Base-by-base conservation (phyloP, 257 asterid genomes). In the Phtheirospermum japonicum region DNA sequence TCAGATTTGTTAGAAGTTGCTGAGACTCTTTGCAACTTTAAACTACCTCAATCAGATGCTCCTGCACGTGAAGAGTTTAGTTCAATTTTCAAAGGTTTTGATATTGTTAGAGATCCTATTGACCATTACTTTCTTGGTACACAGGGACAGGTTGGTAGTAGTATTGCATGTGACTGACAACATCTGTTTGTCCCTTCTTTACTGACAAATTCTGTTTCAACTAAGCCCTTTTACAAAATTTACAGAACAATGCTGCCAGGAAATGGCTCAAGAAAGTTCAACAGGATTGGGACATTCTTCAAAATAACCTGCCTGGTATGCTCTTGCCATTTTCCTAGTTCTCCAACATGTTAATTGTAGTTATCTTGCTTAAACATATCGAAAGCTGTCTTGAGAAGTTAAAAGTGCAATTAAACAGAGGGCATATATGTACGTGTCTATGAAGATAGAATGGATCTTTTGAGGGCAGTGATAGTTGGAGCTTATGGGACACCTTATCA, bases 401-500 rank as follows among this genome's bases (percentile, higher is more conserved):
- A 20, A 42, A 46, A 57, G 7, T 63, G 61, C 46, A 68, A 40
- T 55, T 75, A n/a, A 72, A 63, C 86, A 93, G 99, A 78, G 75
- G 90, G 91, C 65, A 85, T 93, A 74, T 93, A 81, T 71, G 99
- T 90, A 49, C 95, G 97, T 17, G 97, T 66, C 64, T 93, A 85
- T 71, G 99, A 93, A 86, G 97, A 93, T 72, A 83, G 90, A 75
- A 93, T 93, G 99, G 96, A 90, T 81, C 95, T 93, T 59, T 67
- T 93, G 88, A 93, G 99, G 75, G 91, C 96, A 12, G 97, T 90
- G 73, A 87, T 87, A 57, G 95, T 93, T 77, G 99, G 99, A 75
- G 95, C 99, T 45, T 93, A 90, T 70, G 99, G 97, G 66, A 90
- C 99, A 33, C 99, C 99, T 26, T 93, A 93, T 79, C 99, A 93